Evolutionary conservation across 1,139 yeast genomes (phyloP).

Genomic region (Casaregolazyma lundiana): DNA sequence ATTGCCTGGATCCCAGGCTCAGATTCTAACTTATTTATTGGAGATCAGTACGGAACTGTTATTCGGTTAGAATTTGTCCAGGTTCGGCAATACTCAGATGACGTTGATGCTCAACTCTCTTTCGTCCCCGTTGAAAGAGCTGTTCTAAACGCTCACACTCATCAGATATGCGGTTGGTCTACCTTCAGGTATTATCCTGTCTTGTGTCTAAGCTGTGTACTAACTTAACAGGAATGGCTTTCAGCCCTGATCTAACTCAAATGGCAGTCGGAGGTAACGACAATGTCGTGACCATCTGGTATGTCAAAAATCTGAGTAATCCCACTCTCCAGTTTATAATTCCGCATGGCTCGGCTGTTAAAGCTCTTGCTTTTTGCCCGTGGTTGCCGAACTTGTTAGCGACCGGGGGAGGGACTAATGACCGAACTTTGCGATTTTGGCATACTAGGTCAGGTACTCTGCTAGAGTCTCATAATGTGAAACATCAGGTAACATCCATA

Average conservation of each 20-base stretch:
- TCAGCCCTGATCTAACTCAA: slow-evolving; percentile 25
- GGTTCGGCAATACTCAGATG: slow-evolving; percentile 11
- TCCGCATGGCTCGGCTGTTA: slow-evolving; percentile 41
- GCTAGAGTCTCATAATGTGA: slow-evolving; percentile 49
- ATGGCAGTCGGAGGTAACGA: slow-evolving; percentile 35
- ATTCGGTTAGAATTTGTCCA: slow-evolving; percentile 37
- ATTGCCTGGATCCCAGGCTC: slow-evolving; percentile 56
- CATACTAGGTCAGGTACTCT: slow-evolving; percentile 73
- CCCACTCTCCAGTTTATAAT: slow-evolving; percentile 23
- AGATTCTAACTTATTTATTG: slow-evolving; percentile 46
- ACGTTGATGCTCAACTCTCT: neutral
- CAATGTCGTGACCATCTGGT: slow-evolving; percentile 31
- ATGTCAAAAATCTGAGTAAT: slow-evolving; percentile 5
- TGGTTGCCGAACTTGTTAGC: slow-evolving; percentile 59
- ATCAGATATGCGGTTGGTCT: slow-evolving; percentile 29
- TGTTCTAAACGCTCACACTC: slow-evolving; percentile 21
- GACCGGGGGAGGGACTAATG: slow-evolving; percentile 92
- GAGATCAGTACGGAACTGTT: slow-evolving; percentile 67
- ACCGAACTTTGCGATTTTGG: slow-evolving; percentile 77
- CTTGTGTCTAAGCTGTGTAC: neutral
- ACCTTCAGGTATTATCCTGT: neutral
- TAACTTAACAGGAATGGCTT: slow-evolving; percentile 30
- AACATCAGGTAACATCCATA: slow-evolving; percentile 73
- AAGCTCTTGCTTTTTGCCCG: slow-evolving; percentile 71
- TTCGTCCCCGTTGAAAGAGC: slow-evolving; percentile 11